Base-by-base conservation (phyloP, 768 basidiomycete genomes). In the Holtermanniella nyarrowii region DNA sequence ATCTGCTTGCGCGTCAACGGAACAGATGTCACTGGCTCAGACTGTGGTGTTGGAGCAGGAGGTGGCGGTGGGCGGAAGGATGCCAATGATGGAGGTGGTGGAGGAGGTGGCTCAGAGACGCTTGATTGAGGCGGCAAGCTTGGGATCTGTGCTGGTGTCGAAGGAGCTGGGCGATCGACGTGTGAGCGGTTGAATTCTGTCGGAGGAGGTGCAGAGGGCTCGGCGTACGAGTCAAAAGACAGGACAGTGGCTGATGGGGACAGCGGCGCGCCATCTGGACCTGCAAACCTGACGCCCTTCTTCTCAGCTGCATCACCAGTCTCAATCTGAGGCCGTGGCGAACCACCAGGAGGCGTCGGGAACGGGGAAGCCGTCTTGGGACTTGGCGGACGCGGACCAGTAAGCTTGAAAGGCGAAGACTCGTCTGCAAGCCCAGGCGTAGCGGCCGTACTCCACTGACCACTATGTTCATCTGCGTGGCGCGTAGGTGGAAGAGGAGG, bases 371-470 rank as follows among this genome's bases (percentile, higher is more conserved):
- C 50, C 20, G 52, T 44, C 5, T 49, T 44, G 20, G 53, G 20
- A 12, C 49, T 26, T n/a, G 53, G 51, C 21, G 14, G 53, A 21
- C 13, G 45, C 20, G 54, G 57, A 48, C 58, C 62, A 41, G 48
- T 53, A 46, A 55, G 61, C 40, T 42, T 52, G 26, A 50, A 57
- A 18, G 62, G 65, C 11, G 51, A 41, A 39, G 52, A 61, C 39
- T 54, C 55, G 26, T 58, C 74, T 55, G 54, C 51, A 52, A 70
- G 50, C 0, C 86, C 86, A 3, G 86, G 85, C 0, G 86, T 86
- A 3, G 85, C 84, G 12, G 78, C 77, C 0, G 82, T 86, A 57
- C 83, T 85, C 86, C 85, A 87, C 40, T 74, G 76, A 2, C 79
- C 81, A 23, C 81, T 79, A 16, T 75, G 79, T 2, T 46, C 45